Evolutionary conservation across 306 rosid species (phyloP).

Genomic region (Quercus berberidifolia): DNA sequence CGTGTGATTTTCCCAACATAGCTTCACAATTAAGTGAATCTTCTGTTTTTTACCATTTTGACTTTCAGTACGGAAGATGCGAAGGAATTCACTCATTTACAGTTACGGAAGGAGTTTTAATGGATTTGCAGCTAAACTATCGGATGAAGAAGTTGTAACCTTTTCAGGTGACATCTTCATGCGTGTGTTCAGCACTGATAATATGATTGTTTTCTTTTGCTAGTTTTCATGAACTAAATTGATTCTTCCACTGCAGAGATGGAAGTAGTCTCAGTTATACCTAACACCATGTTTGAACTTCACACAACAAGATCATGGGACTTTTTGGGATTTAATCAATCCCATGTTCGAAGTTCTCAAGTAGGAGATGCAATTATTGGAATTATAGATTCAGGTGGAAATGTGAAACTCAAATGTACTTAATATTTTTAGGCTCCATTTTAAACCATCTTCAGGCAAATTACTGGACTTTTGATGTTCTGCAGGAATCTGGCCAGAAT

Average conservation of each 20-base stretch:
- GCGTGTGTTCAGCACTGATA: too few species aligned
- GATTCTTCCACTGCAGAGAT: neutral
- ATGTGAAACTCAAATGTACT: neutral
- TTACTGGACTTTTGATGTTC: neutral
- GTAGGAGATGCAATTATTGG: slow-evolving; percentile 12
- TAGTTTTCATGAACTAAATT: neutral
- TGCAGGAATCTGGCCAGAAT: slow-evolving; percentile 15
- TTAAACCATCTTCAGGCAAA: neutral
- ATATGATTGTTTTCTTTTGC: neutral
- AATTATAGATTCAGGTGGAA: slow-evolving; percentile 9
- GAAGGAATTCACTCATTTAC: slow-evolving; percentile 7
- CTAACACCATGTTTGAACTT: slow-evolving; percentile 1
- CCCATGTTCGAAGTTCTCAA: neutral
- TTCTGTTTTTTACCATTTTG: neutral
- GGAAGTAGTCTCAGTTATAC: slow-evolving; percentile 13
- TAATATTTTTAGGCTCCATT: neutral
- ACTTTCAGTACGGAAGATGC: slow-evolving; percentile 1
- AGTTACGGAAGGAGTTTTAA: slow-evolving; percentile 11
- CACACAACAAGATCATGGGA: slow-evolving; percentile 30
- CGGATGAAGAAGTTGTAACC: slow-evolving; percentile 3
- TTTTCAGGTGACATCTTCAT: neutral
- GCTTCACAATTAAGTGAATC: neutral
- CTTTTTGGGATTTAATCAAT: neutral
- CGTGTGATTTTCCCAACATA: too few species aligned
- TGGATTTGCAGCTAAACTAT: slow-evolving; percentile 23